Conservation (phyloP, 805 yeast species). For the Candida xiaguanensis region DNA sequence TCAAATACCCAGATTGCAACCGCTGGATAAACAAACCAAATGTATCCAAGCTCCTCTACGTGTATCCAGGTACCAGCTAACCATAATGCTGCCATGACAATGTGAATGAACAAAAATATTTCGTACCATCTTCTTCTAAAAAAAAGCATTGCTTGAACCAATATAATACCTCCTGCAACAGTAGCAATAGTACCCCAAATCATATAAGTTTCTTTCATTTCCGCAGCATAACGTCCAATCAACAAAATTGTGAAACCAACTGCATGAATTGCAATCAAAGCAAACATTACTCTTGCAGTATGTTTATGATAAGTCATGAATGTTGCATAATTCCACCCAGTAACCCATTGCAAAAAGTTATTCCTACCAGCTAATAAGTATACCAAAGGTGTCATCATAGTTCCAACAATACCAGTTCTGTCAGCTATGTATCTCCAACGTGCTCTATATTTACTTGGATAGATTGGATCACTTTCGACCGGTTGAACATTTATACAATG, state of each 20-base stretch:
- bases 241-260: slow-evolving; percentile 15
- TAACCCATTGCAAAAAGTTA: slow-evolving; percentile 34
- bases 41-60: slow-evolving; percentile 50
- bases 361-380: slow-evolving; percentile 34
- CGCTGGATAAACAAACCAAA: slow-evolving; percentile 44
- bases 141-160: slow-evolving; percentile 43
- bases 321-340: slow-evolving; percentile 34
- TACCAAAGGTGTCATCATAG: slow-evolving; percentile 33
- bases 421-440: slow-evolving; percentile 39
- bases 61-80: slow-evolving; percentile 46
- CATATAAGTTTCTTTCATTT: slow-evolving; percentile 15
- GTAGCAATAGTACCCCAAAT: slow-evolving; percentile 28
- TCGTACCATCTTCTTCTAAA: slow-evolving; percentile 49
- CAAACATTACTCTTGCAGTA: slow-evolving; percentile 21
- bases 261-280: slow-evolving; percentile 27
- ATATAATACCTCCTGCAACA: slow-evolving; percentile 33
- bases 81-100: slow-evolving; percentile 37
- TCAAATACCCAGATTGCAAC: slow-evolving; percentile 72
- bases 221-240: slow-evolving; percentile 8
- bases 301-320: slow-evolving; percentile 26
- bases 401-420: slow-evolving; percentile 47
- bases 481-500: slow-evolving; percentile 7
- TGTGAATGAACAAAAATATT: slow-evolving; percentile 52
- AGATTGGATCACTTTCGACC: slow-evolving; percentile 23
- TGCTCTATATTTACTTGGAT: slow-evolving; percentile 15